phyloP scores from a whole-genome alignment of 169 alveolate genomes.

The Eimeria necatrix region DNA sequence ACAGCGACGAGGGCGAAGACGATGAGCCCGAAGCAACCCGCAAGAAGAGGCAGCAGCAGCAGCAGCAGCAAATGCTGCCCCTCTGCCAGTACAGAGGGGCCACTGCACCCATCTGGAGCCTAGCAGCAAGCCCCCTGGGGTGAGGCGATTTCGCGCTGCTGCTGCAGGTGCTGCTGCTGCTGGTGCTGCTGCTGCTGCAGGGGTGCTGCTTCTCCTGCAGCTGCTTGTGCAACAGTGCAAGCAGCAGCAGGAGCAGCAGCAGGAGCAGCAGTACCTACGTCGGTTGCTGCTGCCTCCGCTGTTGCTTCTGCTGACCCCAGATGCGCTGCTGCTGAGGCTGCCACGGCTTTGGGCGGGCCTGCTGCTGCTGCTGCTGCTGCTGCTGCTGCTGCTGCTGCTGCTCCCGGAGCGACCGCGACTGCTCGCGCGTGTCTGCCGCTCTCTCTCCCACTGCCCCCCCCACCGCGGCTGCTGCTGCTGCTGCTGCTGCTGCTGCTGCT shows the following conservation, averaged over 20 bases:
- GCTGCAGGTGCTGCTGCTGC: neutral
- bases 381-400: neutral
- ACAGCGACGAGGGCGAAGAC: constrained; percentile 27
- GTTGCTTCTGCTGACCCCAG: too few species aligned
- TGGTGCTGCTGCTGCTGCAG: neutral
- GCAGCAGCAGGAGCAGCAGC: neutral
- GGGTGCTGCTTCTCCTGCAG: neutral
- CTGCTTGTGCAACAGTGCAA: neutral
- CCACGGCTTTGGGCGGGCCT: neutral
- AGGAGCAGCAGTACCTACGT: too few species aligned
- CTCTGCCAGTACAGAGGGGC: constrained; percentile 71
- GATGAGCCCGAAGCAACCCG: neutral
- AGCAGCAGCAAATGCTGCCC: constrained; percentile 8
- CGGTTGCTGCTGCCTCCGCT: too few species aligned
- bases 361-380: neutral
- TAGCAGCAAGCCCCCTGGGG: constrained; percentile 70
- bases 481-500: neutral
- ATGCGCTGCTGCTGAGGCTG: neutral
- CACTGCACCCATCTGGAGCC: constrained; percentile 62
- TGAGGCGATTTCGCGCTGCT: neutral
- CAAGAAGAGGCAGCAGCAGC: neutral
- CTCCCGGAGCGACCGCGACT: neutral
- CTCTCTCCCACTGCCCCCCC: neutral
- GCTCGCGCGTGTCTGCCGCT: neutral
- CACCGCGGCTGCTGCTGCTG: neutral